Conservation (phyloP, 768 basidiomycete genomes). For the Mrakia blollopis region DNA sequence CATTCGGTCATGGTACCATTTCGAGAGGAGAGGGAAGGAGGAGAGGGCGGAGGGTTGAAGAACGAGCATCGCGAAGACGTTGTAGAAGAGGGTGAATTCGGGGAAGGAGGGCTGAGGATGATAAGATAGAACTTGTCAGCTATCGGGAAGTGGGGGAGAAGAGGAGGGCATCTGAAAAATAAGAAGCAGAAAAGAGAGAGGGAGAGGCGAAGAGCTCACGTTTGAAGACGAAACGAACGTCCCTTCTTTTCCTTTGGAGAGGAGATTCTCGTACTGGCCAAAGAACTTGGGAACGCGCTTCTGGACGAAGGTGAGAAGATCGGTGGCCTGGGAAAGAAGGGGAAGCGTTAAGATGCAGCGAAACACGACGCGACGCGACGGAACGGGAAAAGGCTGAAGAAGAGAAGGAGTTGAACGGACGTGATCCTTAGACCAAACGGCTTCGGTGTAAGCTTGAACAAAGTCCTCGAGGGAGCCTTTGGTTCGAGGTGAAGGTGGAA, state of each 20-base stretch:
- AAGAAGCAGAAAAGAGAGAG: neutral
- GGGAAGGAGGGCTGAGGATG: neutral
- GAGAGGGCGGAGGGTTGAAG: slow-evolving; percentile 3
- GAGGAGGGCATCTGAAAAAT: no score
- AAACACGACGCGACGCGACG: neutral
- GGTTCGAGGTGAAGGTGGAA: neutral
- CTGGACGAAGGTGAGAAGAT: neutral
- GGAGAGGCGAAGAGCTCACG: neutral
- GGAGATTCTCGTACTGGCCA: neutral
- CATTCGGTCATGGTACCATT: neutral
- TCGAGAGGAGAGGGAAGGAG: neutral
- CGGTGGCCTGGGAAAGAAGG: neutral
- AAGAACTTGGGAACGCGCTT: neutral
- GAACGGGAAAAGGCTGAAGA: neutral
- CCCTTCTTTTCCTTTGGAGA: neutral
- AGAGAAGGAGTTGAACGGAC: neutral
- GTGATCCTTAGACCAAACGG: neutral
- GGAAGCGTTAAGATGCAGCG: neutral
- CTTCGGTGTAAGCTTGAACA: neutral
- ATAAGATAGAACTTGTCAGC: no score
- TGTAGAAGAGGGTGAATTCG: neutral
- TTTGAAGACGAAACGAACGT: neutral
- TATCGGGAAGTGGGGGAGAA: neutral
- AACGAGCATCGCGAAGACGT: neutral
- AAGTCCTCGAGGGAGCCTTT: neutral